Base-by-base conservation (phyloP, 148 eudicot genomes). In the Spergularia marina region DNA sequence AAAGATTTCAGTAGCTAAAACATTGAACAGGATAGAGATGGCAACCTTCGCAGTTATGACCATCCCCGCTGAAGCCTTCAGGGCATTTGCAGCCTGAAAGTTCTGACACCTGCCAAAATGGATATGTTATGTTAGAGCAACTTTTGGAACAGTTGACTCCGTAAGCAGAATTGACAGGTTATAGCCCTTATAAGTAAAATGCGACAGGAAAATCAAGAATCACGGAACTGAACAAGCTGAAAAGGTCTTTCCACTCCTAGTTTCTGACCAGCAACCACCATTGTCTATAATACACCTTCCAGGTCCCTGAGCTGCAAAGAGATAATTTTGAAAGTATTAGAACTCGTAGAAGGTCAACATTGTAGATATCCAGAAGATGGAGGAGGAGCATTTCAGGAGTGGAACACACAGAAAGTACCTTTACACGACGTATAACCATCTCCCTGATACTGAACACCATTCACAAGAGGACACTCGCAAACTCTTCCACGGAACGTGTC, bases 401-500 rank as follows among this genome's bases (percentile, higher is more conserved):
- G 49, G 10, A 58, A 13, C 21, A 21, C 63, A 67, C 68, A 16
- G 41, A 3, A 71, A 2, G 47, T 74, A 95, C 99, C 97, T 88
- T 87, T 52, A 83, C 99, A 95, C 20, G 91, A 82, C 30, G 72
- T 83, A 73, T 95, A 95, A 68, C 97, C 99, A 78, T 95, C 97
- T 78, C 99, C 99, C 34, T 78, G 65, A 77, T 87, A 92, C 76
- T 92, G 99, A 77, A 92, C 92, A 23, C 97, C 97, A 49, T 82
- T 86, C 30, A 81, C 92, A 71, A 82, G 68, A 61, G 99, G 99
- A 71, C 99, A 95, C 76, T 90, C 84, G 44, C 99, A 95, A 77
- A 92, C 87, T 86, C 89, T 89, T 78, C 99, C 99, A 62, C 98
- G 86, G 60, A 83, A 95, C 16, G 99, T 95, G 73, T 95, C 99